These are phyloP conservation scores for Chaetoscypha palmicola DNA, from an alignment of 2,329 filamentous ascomycete species.

Conservation along the genomic window DNA sequence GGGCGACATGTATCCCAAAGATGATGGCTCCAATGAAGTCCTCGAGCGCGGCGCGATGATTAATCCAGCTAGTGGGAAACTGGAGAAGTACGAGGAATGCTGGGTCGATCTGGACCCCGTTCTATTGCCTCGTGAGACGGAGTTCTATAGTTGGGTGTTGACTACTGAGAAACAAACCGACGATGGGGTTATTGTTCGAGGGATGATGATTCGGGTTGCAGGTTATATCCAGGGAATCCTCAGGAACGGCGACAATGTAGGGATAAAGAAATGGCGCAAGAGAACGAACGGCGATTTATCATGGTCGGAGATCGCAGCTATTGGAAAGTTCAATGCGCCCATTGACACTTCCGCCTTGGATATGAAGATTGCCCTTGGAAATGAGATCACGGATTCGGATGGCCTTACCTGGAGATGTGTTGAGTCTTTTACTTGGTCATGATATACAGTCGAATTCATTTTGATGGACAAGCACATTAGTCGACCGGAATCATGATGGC, in stretches of 20 bases:
- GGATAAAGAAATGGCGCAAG: conserved; percentile 17
- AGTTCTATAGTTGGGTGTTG: conserved; percentile 19
- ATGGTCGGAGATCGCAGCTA: background rate
- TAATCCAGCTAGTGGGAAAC: conserved; percentile 25
- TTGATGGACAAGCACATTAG: no score
- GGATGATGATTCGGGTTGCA: conserved; percentile 21
- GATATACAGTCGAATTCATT: no score
- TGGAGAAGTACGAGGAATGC: conserved; percentile 30
- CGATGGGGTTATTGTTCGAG: conserved; percentile 6
- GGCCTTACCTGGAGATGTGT: conserved; percentile 14
- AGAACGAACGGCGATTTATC: conserved; percentile 8
- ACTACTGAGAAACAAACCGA: conserved; percentile 4
- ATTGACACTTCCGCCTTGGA: background rate
- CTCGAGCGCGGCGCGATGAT: conserved; percentile 28
- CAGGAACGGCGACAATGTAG: conserved; percentile 13
- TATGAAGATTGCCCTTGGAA: conserved; percentile 1
- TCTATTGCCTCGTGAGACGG: conserved; percentile 2
- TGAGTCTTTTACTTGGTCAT: conserved; percentile 4
- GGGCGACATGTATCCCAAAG: conserved; percentile 27
- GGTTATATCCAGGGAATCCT: conserved; percentile 18
- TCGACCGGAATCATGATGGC: no score
- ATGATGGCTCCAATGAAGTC: conserved; percentile 14
- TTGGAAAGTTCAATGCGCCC: conserved; percentile 4
- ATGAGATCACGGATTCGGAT: conserved; percentile 1
- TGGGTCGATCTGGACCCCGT: conserved; percentile 28